Evolutionary conservation across 2,329 filamentous ascomycete species (phyloP), one percentile per base, ranked within the genome.

Genomic region (Periconia sp.): DNA sequence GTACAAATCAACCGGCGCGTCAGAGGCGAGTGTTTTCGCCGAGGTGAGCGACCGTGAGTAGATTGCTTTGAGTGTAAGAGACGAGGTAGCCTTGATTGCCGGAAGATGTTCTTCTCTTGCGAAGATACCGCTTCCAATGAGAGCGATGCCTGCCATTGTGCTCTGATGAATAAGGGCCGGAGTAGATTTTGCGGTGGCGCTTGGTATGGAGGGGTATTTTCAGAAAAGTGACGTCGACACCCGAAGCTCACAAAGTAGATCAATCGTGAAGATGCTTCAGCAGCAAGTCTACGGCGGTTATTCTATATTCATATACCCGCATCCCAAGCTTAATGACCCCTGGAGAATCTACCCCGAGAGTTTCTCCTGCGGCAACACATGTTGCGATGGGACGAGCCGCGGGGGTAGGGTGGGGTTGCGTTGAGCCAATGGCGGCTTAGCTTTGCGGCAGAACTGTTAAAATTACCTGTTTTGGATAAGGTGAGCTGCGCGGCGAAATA

Each of bases 81-180:
- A 45, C 60, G 70, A 45, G 60, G 70, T 75, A 19, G 78, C 75
- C 52, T 80, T 71, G 38, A 88, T 78, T 31, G 85, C 85, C 10
- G 85, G 85, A 50, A 84, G 70, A 54, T 84, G 82, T 50, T 82
- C 71, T 59, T 79, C 77, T 56, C 77, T 78, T 53, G 79, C 80
- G 55, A 85, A 85, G 56, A 86, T 81, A 57, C 83, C 83, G 48
- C 80, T 79, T 25, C 83, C 84, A 39, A 87, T 77, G 42, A 87
- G 75, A 31, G 84, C 84, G 29, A 86, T 72, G 46, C 79, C 78
- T 36, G 80, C 68, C 54, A 66, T 66, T 42, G 11, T 42, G 31
- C 5, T 32, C 24, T 32, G 10, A 8, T 31, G 22, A n/a, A 19
- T 29, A 21, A 13, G 21, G 13, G 26, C 19, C 18, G n/a, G n/a